phyloP scores from a whole-genome alignment of 345 rosid species.

The Adansonia digitata region DNA sequence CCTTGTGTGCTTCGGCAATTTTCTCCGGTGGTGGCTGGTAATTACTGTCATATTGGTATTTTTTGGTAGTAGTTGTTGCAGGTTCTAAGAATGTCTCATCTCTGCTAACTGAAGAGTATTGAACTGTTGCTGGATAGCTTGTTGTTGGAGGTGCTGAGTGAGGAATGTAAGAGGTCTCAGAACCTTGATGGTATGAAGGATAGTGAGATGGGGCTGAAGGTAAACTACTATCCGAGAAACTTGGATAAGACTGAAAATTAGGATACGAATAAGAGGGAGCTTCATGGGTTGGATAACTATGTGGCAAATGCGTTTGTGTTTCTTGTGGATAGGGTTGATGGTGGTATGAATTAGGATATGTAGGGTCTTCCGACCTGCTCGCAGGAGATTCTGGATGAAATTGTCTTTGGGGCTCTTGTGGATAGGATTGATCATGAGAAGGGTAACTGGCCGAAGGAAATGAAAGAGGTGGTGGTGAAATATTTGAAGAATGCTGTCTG shows the following conservation, averaged over 20 bases:
- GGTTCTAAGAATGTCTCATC: slow-evolving; percentile 43
- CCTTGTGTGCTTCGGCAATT: slow-evolving; percentile 88
- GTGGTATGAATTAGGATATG: slow-evolving; percentile 49
- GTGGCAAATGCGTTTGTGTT: slow-evolving; percentile 48
- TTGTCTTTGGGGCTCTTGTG: slow-evolving; percentile 4
- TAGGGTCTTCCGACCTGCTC: slow-evolving; percentile 34
- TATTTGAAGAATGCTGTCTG: slow-evolving; percentile 35
- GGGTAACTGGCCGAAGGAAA: slow-evolving; percentile 38
- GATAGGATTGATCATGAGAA: slow-evolving; percentile 46
- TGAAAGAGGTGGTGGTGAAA: slow-evolving; percentile 43
- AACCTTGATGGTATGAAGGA: slow-evolving; percentile 64
- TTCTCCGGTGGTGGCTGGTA: slow-evolving; percentile 88
- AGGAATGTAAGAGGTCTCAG: slow-evolving; percentile 51
- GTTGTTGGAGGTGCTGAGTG: slow-evolving; percentile 55
- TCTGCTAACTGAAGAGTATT: slow-evolving; percentile 44
- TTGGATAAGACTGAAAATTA: slow-evolving; percentile 88
- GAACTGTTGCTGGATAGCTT: slow-evolving; percentile 47
- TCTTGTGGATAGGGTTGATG: slow-evolving; percentile 59
- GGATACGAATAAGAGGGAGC: slow-evolving; percentile 52
- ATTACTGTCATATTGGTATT: slow-evolving; percentile 67
- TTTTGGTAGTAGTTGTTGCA: slow-evolving; percentile 31
- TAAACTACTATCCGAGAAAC: slow-evolving; percentile 76
- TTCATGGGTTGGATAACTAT: slow-evolving; percentile 53
- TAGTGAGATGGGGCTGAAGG: slow-evolving; percentile 61
- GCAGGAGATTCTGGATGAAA: slow-evolving; percentile 45